Base-by-base conservation (phyloP, 2,329 filamentous ascomycete genomes). In the Neopestalotiopsis sp. region DNA sequence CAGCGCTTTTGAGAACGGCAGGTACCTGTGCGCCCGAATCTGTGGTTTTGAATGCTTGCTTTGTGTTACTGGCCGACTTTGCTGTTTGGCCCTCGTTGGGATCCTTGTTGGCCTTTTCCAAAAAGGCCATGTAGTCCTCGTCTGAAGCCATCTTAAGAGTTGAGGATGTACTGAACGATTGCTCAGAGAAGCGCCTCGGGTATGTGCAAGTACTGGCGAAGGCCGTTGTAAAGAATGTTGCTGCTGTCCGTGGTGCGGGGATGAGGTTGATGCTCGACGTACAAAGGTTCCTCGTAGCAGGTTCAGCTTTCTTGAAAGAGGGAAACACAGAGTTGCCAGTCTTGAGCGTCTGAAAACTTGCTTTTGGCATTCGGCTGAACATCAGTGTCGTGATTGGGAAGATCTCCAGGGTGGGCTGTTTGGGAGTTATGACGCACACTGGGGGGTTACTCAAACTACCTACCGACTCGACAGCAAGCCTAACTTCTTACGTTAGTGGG, bases 101-200 rank as follows among this genome's bases (percentile, higher is more conserved):
- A 77, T 94, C 91, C 75, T 90, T 84, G 82, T 97, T 97, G 67
- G 94, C 94, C 84, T 96, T 96, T 78, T 96, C 88, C 68, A 98
- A 85, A 78, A 98, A 97, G 69, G 91, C 85, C 81, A 90, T 88
- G 84, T 97, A 98, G 71, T 92, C 92, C 70, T 92, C 90, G 85
- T 97, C 94, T 67, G 90, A 91, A 7, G 90, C 88, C 91, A 93
- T 94, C 17, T 68, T 84, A 24, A 73, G 67, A 42, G 69, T 13
- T 66, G 56, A 64, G 30, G 74, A 73, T 56, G 67, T 74, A 58
- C 72, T 73, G 49, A 78, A 71, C 1, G 14, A 9, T 61, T 28
- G 20, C 28, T n/a, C 45, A 14, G 13, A 20, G 13, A 30, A 4
- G 49, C 4, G 17, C 24, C 59, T 38, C 60, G 20, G 17, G 10